phyloP scores from a whole-genome alignment of 2,329 filamentous ascomycete genomes.

The Nemania serpens region DNA sequence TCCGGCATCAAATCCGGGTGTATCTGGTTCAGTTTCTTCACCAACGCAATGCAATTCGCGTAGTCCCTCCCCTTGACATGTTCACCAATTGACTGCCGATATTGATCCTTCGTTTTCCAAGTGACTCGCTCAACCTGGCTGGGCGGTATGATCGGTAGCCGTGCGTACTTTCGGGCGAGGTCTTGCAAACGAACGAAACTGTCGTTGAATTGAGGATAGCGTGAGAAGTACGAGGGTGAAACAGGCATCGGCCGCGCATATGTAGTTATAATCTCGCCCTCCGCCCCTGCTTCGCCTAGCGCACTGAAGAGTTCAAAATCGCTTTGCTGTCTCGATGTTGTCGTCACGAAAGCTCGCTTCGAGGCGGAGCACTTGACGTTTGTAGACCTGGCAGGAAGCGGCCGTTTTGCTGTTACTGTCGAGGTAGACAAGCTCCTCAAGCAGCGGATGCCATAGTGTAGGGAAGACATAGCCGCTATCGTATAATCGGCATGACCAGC shows the following conservation, averaged over 20 bases:
- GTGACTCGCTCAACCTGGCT: constrained; percentile 72
- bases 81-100: constrained; percentile 73
- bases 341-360: constrained; percentile 31
- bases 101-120: constrained; percentile 81
- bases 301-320: constrained; percentile 9
- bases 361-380: constrained; percentile 28
- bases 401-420: constrained; percentile 33
- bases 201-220: constrained; percentile 84
- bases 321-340: constrained; percentile 19
- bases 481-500: constrained; percentile 36
- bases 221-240: constrained; percentile 94
- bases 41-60: constrained; percentile 72
- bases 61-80: constrained; percentile 77
- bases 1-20: constrained; percentile 75
- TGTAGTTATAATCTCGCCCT: constrained; percentile 13
- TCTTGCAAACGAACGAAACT: constrained; percentile 74
- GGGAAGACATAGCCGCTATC: constrained; percentile 40
- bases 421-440: constrained; percentile 36
- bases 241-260: constrained; percentile 78
- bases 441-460: constrained; percentile 40
- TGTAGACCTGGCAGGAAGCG: constrained; percentile 25
- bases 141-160: constrained; percentile 70
- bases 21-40: constrained; percentile 83
- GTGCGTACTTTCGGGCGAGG: constrained; percentile 72
- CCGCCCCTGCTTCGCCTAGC: constrained; percentile 39